Conservation (phyloP, 2,329 filamentous ascomycete species). For the Metarhizium humberi region DNA sequence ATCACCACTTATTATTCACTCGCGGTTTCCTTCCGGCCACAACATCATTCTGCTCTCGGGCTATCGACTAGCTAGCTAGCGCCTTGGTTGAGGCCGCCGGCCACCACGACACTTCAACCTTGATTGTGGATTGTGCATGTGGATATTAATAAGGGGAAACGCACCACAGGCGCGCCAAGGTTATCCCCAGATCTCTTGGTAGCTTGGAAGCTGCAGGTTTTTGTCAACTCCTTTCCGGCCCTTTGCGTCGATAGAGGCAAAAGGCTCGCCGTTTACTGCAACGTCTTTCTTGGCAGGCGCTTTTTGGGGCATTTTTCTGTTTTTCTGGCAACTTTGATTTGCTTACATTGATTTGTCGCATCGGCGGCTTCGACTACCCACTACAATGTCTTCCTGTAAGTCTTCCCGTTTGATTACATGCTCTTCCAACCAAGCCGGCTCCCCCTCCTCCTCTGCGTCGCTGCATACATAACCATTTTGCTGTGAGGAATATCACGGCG, state of each 20-base stretch:
- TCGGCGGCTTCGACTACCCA: neutral
- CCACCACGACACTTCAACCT: neutral
- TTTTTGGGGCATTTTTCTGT: neutral
- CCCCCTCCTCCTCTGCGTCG: too few species aligned
- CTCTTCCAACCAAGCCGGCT: neutral
- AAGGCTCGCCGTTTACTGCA: neutral
- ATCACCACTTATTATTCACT: neutral
- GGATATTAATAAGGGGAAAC: neutral
- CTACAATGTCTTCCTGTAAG: slow-evolving; percentile 5
- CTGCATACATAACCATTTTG: neutral
- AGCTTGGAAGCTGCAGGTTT: neutral
- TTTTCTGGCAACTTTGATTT: neutral
- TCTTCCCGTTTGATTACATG: neutral
- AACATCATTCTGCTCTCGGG: neutral
- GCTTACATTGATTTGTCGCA: neutral
- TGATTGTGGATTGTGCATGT: neutral
- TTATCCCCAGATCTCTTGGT: neutral
- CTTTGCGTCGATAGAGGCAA: neutral
- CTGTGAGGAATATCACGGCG: neutral
- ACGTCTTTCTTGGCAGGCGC: neutral
- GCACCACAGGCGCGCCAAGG: neutral
- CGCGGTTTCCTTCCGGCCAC: neutral
- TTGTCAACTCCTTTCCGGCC: neutral
- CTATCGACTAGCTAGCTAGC: neutral
- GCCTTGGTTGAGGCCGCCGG: neutral